Percentiles rank a stretch among this genome's conserved stretches.
Evolutionary conservation across 371 early-diverging fungal genomes (phyloP).

Genomic region (Mucor ambiguus): DNA sequence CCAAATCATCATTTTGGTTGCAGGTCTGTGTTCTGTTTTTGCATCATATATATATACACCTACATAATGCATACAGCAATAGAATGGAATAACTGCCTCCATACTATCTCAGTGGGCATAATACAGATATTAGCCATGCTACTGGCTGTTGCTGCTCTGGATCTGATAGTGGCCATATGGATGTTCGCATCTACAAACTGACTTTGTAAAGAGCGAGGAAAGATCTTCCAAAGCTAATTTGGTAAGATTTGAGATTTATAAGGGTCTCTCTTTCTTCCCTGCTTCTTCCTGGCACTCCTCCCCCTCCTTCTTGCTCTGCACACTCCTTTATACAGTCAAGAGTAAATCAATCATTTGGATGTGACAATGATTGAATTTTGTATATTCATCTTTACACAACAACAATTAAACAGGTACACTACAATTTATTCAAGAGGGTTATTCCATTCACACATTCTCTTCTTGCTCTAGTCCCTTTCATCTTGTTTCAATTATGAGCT

Average conservation of each 20-base stretch:
- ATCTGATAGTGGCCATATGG: not conserved
- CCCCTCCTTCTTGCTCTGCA: not conserved
- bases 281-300: not conserved
- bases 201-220: not conserved
- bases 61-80: not conserved
- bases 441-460: not conserved
- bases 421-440: not conserved
- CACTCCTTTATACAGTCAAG: conserved; percentile 2
- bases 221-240: not conserved
- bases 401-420: not conserved
- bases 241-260: not conserved
- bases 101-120: not conserved
- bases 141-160: too few species aligned
- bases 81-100: too few species aligned
- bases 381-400: not conserved
- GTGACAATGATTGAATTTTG: not conserved
- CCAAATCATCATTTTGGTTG: not conserved
- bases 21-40: not conserved
- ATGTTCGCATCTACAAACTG: not conserved
- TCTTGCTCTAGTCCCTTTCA: not conserved
- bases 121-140: too few species aligned
- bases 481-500: not conserved
- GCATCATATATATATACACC: not conserved
- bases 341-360: not conserved
- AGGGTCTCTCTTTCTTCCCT: not conserved